A percentile compares a stretch with the other conserved stretches of the same genome.
Evolutionary conservation across 75 land plant genomes (phyloP).

Genomic region (Gnetum montanum): DNA sequence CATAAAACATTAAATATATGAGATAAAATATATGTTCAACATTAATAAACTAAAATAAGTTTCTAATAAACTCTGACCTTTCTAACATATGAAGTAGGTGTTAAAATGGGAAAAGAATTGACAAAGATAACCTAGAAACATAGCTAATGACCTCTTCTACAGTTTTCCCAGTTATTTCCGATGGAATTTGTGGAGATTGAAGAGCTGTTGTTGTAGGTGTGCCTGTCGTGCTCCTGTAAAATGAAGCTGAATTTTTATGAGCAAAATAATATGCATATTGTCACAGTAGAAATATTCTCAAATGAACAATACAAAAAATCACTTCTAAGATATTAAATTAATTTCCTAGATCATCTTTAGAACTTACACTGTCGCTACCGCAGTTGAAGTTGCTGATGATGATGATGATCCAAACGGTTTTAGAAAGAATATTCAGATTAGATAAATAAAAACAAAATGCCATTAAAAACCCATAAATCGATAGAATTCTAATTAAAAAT

Average conservation of each 20-base stretch:
- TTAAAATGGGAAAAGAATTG: no score
- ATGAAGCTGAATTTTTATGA: neutral
- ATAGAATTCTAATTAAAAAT: no score
- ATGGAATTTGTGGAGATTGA: conserved; percentile 75
- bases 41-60: neutral
- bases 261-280: neutral
- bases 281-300: neutral
- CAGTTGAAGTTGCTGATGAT: neutral
- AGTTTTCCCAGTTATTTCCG: conserved; percentile 87
- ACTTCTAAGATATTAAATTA: conserved; percentile 1
- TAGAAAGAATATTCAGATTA: neutral
- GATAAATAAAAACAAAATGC: no score
- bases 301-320: neutral
- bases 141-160: conserved; percentile 99
- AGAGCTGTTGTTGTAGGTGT: conserved; percentile 13
- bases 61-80: neutral
- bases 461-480: no score
- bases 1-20: conserved; percentile 5
- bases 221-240: conserved; percentile 20
- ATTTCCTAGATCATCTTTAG: neutral
- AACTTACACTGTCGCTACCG: neutral
- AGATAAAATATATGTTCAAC: conserved; percentile 3
- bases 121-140: no score
- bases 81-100: no score
- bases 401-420: neutral